phyloP scores from a whole-genome alignment of 495 filamentous ascomycete genomes.

The Xylaria intraflava region DNA sequence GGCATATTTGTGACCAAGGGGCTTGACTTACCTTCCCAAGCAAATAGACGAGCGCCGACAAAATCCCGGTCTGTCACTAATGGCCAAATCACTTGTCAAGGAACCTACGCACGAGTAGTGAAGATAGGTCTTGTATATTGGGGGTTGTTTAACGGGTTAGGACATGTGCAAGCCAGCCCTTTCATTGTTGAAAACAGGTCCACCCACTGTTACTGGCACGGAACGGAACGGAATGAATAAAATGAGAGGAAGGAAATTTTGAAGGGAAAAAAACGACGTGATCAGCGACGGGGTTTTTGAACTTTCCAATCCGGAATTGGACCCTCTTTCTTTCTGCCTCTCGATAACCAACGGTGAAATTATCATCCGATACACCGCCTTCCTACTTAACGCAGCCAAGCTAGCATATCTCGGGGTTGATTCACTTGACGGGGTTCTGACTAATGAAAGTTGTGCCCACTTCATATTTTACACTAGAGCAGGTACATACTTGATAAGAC shows the following conservation, averaged over 20 bases:
- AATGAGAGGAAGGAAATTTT: too few relatives aligned
- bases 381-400: slow-evolving; percentile 1
- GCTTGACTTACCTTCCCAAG: neutral
- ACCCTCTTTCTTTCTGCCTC: neutral
- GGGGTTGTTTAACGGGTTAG: too few relatives aligned
- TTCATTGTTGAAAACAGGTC: too few relatives aligned
- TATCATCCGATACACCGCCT: slow-evolving; percentile 24
- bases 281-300: neutral
- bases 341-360: neutral
- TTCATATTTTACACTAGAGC: too few relatives aligned
- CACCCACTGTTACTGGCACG: too few relatives aligned
- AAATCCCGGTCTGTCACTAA: neutral
- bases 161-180: too few relatives aligned
- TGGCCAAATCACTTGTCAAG: neutral
- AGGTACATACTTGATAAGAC: neutral
- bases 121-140: too few relatives aligned
- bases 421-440: neutral
- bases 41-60: neutral
- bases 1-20: neutral
- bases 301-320: too few relatives aligned
- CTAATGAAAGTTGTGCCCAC: neutral
- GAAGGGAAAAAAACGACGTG: slow-evolving; percentile 1
- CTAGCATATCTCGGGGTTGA: neutral
- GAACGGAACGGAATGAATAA: too few relatives aligned
- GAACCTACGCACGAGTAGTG: too few relatives aligned